Evolutionary conservation across 2,329 filamentous ascomycete genomes (phyloP).

Genomic region (Beauveria scarabaeidicola): DNA sequence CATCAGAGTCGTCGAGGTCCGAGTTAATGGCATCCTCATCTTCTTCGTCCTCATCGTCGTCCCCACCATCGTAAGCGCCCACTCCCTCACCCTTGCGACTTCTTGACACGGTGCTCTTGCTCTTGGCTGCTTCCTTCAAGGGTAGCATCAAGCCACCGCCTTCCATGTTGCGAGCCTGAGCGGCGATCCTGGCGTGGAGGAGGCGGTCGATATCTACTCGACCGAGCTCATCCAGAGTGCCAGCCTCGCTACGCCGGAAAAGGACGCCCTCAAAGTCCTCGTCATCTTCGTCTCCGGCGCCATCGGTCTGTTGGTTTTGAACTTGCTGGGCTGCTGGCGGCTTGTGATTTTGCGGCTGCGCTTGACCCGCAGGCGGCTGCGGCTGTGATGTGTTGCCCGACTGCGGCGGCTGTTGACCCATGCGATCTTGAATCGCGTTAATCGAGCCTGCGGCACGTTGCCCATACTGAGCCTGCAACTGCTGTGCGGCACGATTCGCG

Average conservation of each 20-base stretch:
- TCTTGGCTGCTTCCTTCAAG: slow-evolving; percentile 45
- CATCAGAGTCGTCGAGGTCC: slow-evolving; percentile 90
- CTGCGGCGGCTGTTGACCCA: slow-evolving; percentile 26
- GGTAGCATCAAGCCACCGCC: slow-evolving; percentile 70
- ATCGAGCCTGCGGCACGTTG: slow-evolving; percentile 57
- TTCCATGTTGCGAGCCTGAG: slow-evolving; percentile 59
- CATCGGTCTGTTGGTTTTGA: slow-evolving; percentile 60
- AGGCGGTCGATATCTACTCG: slow-evolving; percentile 58
- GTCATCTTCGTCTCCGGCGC: slow-evolving; percentile 49
- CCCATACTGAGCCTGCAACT: slow-evolving; percentile 53
- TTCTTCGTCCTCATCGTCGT: slow-evolving; percentile 51
- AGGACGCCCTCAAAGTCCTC: slow-evolving; percentile 51
- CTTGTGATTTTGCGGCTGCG: slow-evolving; percentile 27
- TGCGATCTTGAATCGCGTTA: slow-evolving; percentile 47
- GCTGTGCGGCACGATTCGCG: slow-evolving; percentile 45
- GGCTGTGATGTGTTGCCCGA: slow-evolving; percentile 19
- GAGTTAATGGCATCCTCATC: slow-evolving; percentile 98
- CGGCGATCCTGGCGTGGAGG: slow-evolving; percentile 60
- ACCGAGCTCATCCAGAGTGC: slow-evolving; percentile 46
- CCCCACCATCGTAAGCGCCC: slow-evolving; percentile 54
- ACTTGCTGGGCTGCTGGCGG: slow-evolving; percentile 19
- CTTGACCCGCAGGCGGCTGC: slow-evolving; percentile 19
- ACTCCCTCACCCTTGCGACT: slow-evolving; percentile 25
- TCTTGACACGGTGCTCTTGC: slow-evolving; percentile 14
- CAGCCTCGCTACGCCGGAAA: slow-evolving; percentile 45